A percentile compares a stretch with the other conserved stretches of the same genome.
Evolutionary conservation across 306 rosid species (phyloP).

Genomic region (Pyrus pyrifolia): DNA sequence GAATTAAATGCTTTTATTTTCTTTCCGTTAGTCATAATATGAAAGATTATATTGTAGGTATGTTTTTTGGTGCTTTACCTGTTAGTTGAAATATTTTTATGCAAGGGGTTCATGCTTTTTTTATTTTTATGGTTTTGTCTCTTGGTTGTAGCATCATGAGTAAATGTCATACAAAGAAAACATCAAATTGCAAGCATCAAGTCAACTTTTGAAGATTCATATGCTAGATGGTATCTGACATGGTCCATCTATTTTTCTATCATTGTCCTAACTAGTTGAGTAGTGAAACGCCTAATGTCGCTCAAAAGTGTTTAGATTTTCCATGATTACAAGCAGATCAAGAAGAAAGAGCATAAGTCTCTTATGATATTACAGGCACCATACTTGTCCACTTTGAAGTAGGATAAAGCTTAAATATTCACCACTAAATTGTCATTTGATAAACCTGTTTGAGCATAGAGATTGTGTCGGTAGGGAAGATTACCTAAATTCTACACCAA

Average conservation of each 20-base stretch:
- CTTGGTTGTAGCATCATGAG: not conserved
- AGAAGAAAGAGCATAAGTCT: not conserved
- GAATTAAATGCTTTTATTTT: not conserved
- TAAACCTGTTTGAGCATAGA: not conserved
- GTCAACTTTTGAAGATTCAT: not conserved
- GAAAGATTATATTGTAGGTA: not conserved
- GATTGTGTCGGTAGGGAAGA: not conserved
- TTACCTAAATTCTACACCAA: not conserved
- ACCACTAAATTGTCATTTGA: not conserved
- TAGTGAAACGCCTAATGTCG: not conserved
- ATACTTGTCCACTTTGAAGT: not conserved
- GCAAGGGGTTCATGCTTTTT: not conserved
- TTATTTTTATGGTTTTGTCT: not conserved
- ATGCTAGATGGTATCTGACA: not conserved
- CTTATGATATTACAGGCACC: not conserved
- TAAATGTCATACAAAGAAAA: too few species aligned
- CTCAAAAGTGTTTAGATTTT: not conserved
- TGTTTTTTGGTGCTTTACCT: not conserved
- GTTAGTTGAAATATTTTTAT: not conserved
- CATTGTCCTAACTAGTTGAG: not conserved
- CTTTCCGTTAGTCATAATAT: not conserved
- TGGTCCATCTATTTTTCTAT: not conserved
- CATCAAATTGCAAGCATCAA: not conserved
- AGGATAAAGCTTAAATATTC: not conserved
- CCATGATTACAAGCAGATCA: not conserved